Conservation (phyloP, 345 rosid species). For the Toxicodendron radicans region DNA sequence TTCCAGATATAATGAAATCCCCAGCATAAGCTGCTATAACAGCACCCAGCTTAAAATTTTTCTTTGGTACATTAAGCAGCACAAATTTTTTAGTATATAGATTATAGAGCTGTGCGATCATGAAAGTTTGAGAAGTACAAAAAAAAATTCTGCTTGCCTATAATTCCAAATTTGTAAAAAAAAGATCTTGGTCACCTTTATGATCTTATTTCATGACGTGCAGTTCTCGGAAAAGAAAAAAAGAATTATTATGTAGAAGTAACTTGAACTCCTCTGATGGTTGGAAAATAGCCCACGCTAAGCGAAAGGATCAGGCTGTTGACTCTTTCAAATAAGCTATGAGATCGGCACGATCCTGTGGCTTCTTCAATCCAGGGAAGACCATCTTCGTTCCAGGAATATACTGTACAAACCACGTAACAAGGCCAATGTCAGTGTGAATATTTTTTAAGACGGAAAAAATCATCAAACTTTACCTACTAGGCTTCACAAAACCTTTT, state of each 20-base stretch:
- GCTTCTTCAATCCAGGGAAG: conserved; percentile 83
- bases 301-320: conserved; percentile 39
- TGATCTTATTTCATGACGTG: background rate
- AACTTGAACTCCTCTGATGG: background rate
- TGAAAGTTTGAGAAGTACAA: too few relatives aligned
- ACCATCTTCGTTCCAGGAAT: conserved; percentile 90
- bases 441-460: background rate
- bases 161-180: too few relatives aligned
- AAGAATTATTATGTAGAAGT: background rate
- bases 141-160: too few relatives aligned
- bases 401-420: conserved; percentile 38
- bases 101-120: too few relatives aligned
- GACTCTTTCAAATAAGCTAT: conserved; percentile 73
- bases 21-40: too few relatives aligned
- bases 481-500: too few relatives aligned
- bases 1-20: too few relatives aligned
- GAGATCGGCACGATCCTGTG: conserved; percentile 77
- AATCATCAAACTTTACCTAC: background rate
- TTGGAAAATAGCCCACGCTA: conserved; percentile 8
- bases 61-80: too few relatives aligned
- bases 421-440: background rate
- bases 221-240: background rate
- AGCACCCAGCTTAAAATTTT: too few relatives aligned
- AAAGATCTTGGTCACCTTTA: too few relatives aligned
- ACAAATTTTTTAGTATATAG: too few relatives aligned